Base-by-base conservation (phyloP, 495 filamentous ascomycete species). In the Trichocladium uniseriatum region DNA sequence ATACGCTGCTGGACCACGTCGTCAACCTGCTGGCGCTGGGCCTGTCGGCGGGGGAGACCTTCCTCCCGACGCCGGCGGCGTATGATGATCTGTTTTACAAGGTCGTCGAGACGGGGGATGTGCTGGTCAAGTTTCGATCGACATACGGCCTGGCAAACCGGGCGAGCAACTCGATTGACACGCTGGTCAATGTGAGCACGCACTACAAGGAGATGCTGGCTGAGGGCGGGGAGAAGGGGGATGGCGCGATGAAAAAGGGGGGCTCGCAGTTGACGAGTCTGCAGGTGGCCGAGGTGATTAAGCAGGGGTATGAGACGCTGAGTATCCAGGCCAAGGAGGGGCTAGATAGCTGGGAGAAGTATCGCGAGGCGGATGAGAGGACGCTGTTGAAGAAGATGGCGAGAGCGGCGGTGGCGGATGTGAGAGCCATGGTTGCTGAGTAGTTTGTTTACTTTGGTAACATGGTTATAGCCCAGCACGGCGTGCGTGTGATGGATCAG, bases 11-110 rank as follows among this genome's bases (percentile, higher is more conserved):
- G 1, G 83, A 89, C 56, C 68, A 79, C 41, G 79, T 95, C 10
- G 81, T 91, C 21, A 86, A 91, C 58, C 72, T 94, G n/a, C 67
- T 98, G 24, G 87, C 86, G 13, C 79, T 96, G 40, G 83, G 86
- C 6, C 77, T 97, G n/a, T 89, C 85, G 5, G 72, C 79, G 10
- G 92, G 92, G 6, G 94, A 97, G 62, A 79, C 83, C 7, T 96
- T 97, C 67, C 80, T 97, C n/a, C 94, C 94, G 0, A 87, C 84
- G 47, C 80, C 89, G 18, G 75, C 84, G 32, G 83, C 85, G 18
- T 96, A 96, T 63, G 92, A 98, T 58, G 94, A 97, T 60, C 75
- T 98, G 10, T 95, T 98, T 68, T 98, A 98, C 74, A 98, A 98
- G 68, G 75, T 98, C 13, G 87, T 97, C 40, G 92, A 98, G 66